Conservation (phyloP, 106 monocot species). For the Ottelia alismoides region DNA sequence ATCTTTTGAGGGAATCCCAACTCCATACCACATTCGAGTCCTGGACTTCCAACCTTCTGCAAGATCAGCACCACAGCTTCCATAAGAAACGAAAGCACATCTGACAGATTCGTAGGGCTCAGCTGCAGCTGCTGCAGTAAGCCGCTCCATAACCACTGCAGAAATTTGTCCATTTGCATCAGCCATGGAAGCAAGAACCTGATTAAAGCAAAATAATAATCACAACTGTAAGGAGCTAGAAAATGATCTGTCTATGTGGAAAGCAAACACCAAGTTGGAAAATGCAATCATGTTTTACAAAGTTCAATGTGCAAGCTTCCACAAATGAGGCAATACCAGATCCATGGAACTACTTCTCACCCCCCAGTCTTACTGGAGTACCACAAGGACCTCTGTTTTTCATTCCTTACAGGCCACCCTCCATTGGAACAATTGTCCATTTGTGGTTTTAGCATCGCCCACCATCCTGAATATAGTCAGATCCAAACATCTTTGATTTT, state of each 20-base stretch:
- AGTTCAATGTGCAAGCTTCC: background rate
- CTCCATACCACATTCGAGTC: conserved; percentile 93
- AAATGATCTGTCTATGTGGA: no score
- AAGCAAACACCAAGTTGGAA: no score
- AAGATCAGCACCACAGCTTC: conserved; percentile 73
- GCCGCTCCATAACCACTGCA: conserved; percentile 88
- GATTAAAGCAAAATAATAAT: no score
- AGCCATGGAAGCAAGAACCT: conserved; percentile 96
- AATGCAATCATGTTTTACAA: background rate
- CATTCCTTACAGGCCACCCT: no score
- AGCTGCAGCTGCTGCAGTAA: conserved; percentile 95
- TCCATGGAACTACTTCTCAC: no score
- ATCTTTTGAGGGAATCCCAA: conserved; percentile 52
- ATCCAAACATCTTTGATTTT: no score
- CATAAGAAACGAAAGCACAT: conserved; percentile 90
- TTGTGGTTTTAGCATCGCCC: no score
- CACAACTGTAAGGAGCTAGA: no score
- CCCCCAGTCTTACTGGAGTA: no score
- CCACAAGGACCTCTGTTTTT: no score
- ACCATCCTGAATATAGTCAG: no score
- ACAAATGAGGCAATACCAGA: background rate
- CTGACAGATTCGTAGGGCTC: conserved; percentile 98
- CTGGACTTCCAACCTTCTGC: conserved; percentile 81
- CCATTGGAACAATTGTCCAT: no score
- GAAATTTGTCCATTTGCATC: conserved; percentile 96